Evolutionary conservation across 768 basidiomycete species (phyloP).

Genomic region (Mycena rebaudengoi): DNA sequence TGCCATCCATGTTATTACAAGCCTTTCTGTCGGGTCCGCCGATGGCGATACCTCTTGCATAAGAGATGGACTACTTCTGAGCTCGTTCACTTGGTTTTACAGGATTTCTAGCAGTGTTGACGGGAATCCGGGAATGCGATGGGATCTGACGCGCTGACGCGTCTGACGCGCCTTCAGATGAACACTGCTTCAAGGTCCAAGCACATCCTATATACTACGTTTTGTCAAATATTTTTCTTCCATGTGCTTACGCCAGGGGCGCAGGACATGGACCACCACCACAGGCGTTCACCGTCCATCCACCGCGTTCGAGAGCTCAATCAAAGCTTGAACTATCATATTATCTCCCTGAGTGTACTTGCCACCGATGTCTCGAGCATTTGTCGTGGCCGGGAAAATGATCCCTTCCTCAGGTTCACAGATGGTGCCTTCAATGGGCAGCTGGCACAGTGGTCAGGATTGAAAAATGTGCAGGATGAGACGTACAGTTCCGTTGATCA

Average conservation of each 20-base stretch:
- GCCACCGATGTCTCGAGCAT: background rate
- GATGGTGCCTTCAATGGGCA: background rate
- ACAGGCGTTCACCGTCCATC: too few species aligned
- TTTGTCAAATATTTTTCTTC: too few species aligned
- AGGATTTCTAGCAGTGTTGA: too few species aligned
- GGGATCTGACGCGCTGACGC: too few species aligned
- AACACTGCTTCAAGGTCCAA: too few species aligned
- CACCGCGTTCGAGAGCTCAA: background rate
- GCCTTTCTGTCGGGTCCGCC: slow-evolving; percentile 48
- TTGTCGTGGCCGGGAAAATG: background rate
- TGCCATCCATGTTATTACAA: slow-evolving; percentile 78
- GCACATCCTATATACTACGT: too few species aligned
- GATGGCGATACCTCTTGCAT: background rate
- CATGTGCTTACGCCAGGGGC: too few species aligned
- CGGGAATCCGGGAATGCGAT: too few species aligned
- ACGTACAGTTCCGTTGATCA: slow-evolving; percentile 9
- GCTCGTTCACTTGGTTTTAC: background rate
- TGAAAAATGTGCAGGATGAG: background rate
- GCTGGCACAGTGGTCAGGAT: background rate
- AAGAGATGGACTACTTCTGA: too few species aligned
- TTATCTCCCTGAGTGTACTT: background rate
- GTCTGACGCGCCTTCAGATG: too few species aligned
- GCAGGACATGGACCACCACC: too few species aligned
- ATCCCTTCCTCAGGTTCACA: slow-evolving; percentile 3
- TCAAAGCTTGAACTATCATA: background rate